These are phyloP conservation scores for Aspergillus sclerotioniger DNA, from an alignment of 495 filamentous ascomycete species.

Conservation along the genomic window DNA sequence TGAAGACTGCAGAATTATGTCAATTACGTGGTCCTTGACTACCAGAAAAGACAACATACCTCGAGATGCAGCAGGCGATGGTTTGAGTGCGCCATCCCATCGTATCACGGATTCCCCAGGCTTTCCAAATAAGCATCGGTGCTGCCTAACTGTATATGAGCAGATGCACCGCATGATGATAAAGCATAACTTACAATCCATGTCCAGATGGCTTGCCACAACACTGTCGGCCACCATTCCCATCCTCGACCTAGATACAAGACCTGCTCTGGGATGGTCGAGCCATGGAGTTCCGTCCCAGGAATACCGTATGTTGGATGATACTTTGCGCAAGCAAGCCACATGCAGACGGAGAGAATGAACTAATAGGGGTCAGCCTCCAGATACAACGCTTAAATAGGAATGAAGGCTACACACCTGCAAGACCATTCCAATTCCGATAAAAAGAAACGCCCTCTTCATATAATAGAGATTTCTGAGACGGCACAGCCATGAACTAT, in stretches of 20 bases:
- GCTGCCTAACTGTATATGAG: conserved; percentile 23
- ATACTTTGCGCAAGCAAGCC: conserved; percentile 63
- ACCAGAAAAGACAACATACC: too few relatives aligned
- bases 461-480: conserved; percentile 33
- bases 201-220: conserved; percentile 55
- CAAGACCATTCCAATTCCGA: conserved; percentile 27
- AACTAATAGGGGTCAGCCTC: conserved; percentile 37
- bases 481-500: conserved; percentile 22
- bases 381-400: neutral
- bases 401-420: conserved; percentile 21
- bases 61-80: conserved; percentile 52
- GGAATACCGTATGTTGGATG: conserved; percentile 57
- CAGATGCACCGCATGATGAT: conserved; percentile 14
- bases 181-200: conserved; percentile 41
- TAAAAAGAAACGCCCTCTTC: conserved; percentile 24
- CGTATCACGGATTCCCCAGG: conserved; percentile 58
- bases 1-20: conserved; percentile 57
- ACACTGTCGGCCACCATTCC: conserved; percentile 53
- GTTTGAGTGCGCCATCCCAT: conserved; percentile 69
- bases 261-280: conserved; percentile 35
- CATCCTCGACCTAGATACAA: conserved; percentile 50
- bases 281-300: conserved; percentile 37
- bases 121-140: conserved; percentile 43
- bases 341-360: conserved; percentile 59
- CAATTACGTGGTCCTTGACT: too few relatives aligned